These are phyloP conservation scores for Fraxinus greggii DNA, from an alignment of 305 asterid species.

Conservation along the genomic window DNA sequence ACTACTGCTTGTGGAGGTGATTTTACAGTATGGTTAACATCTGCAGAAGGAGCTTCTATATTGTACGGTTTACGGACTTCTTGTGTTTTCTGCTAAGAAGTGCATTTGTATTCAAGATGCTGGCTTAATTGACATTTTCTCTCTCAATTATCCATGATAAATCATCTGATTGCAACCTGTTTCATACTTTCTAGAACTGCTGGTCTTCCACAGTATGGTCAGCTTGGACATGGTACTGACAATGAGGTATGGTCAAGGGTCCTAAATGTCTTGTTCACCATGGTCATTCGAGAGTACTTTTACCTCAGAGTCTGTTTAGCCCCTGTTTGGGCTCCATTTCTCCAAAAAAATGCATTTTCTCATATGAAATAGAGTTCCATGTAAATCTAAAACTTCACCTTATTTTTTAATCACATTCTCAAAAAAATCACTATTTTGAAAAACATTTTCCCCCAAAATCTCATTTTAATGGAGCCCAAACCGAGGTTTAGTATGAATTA, in stretches of 20 bases:
- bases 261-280: neutral
- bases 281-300: neutral
- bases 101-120: constrained; percentile 1
- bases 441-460: too few relatives aligned
- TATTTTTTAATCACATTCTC: too few relatives aligned
- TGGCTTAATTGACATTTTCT: neutral
- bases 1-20: constrained; percentile 84
- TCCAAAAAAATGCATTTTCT: too few relatives aligned
- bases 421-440: too few relatives aligned
- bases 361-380: too few relatives aligned
- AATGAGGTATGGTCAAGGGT: constrained; percentile 63
- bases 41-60: constrained; percentile 87
- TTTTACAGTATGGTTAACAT: constrained; percentile 92
- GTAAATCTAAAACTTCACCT: too few relatives aligned
- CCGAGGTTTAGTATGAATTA: neutral
- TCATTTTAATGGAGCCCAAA: too few relatives aligned
- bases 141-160: constrained; percentile 17
- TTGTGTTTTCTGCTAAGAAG: neutral
- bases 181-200: constrained; percentile 62
- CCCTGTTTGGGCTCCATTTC: too few relatives aligned
- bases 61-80: constrained; percentile 59
- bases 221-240: constrained; percentile 93
- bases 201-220: constrained; percentile 98
- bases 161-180: constrained; percentile 30
- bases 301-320: neutral